phyloP scores from a whole-genome alignment of 805 yeast species.

The Nakazawaea molendinolei region DNA sequence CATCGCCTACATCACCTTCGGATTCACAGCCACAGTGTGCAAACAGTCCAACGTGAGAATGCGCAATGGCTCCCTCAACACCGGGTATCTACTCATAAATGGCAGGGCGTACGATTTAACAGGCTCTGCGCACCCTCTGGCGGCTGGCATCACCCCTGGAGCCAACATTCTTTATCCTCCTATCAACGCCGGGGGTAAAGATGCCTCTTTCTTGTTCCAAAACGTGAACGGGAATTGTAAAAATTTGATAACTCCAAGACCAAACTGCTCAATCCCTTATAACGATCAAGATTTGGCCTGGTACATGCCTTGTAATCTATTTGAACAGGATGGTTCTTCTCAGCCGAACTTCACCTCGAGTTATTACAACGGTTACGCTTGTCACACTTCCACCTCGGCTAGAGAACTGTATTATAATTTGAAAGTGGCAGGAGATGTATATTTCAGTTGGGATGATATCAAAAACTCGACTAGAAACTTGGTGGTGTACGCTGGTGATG shows the following conservation, averaged over 20 bases:
- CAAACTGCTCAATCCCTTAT: slow-evolving; percentile 64
- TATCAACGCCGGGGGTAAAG: slow-evolving; percentile 78
- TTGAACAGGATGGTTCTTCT: slow-evolving; percentile 65
- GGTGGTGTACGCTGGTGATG: slow-evolving; percentile 85
- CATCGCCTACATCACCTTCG: slow-evolving; percentile 85
- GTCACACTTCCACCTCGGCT: slow-evolving; percentile 73
- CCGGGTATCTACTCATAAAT: slow-evolving; percentile 64
- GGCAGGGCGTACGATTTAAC: slow-evolving; percentile 77
- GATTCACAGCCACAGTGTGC: slow-evolving; percentile 83
- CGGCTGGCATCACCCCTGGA: slow-evolving; percentile 67
- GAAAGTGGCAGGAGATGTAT: slow-evolving; percentile 64
- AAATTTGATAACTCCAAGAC: slow-evolving; percentile 65
- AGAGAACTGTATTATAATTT: slow-evolving; percentile 61
- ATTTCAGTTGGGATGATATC: slow-evolving; percentile 86
- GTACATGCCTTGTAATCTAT: slow-evolving; percentile 90
- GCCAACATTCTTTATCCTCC: slow-evolving; percentile 81
- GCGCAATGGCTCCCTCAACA: slow-evolving; percentile 49
- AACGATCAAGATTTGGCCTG: slow-evolving; percentile 66
- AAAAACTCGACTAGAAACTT: slow-evolving; percentile 62
- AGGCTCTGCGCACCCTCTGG: slow-evolving; percentile 69
- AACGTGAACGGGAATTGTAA: slow-evolving; percentile 90
- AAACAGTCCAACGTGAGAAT: slow-evolving; percentile 38
- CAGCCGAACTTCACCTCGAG: slow-evolving; percentile 54
- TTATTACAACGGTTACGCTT: slow-evolving; percentile 81
- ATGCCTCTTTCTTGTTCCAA: slow-evolving; percentile 80